A percentile compares a stretch with the other conserved stretches of the same genome.
Conservation (phyloP, 495 filamentous ascomycete species). For the Sporormia fimetaria region DNA sequence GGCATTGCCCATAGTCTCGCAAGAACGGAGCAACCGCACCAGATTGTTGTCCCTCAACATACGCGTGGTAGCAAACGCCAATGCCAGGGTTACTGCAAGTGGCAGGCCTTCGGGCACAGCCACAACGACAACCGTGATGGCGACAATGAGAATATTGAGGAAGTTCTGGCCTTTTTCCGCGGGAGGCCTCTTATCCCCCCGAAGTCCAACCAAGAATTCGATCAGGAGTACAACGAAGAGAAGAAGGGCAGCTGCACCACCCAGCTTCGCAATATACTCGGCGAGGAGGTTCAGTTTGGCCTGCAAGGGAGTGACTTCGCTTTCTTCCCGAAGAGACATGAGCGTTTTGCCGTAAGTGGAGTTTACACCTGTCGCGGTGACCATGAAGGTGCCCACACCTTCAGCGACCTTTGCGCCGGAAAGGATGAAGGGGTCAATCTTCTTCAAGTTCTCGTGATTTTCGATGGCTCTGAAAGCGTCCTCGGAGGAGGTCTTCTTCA, state of each 20-base stretch:
- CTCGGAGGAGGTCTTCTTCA: conserved; percentile 54
- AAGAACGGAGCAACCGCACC: conserved; percentile 80
- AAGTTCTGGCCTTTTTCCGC: conserved; percentile 77
- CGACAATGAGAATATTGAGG: conserved; percentile 85
- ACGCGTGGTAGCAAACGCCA: conserved; percentile 86
- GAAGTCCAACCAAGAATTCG: conserved; percentile 65
- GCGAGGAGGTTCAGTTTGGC: conserved; percentile 84
- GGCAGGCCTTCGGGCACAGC: conserved; percentile 91
- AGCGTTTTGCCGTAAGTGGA: conserved; percentile 85
- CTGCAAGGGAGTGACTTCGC: conserved; percentile 88
- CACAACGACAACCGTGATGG: conserved; percentile 90
- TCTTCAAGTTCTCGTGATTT: conserved; percentile 58
- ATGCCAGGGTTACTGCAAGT: conserved; percentile 80
- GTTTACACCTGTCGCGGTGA: conserved; percentile 79
- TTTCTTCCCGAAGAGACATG: conserved; percentile 83
- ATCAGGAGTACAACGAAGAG: conserved; percentile 90
- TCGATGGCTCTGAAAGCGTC: conserved; percentile 76
- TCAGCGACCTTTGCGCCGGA: conserved; percentile 89
- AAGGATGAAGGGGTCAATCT: conserved; percentile 88
- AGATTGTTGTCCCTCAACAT: conserved; percentile 96
- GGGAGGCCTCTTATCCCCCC: conserved; percentile 42
- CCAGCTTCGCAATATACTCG: conserved; percentile 88
- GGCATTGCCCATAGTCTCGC: conserved; percentile 98
- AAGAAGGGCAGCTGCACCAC: conserved; percentile 68
- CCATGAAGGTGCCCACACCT: conserved; percentile 74